Conservation (phyloP, 148 eudicot genomes). For the Drosera capensis region DNA sequence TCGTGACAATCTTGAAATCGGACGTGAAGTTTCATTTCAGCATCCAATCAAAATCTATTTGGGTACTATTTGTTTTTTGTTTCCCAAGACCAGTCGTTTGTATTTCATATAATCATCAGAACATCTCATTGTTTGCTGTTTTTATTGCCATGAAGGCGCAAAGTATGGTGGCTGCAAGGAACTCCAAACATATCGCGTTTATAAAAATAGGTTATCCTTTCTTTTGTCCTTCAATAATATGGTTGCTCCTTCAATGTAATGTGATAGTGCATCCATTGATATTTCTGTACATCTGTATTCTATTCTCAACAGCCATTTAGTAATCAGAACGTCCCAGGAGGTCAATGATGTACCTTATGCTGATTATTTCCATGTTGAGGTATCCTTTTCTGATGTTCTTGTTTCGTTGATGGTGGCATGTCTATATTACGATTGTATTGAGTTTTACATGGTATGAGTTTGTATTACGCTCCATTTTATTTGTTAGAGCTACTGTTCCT, state of each 20-base stretch:
- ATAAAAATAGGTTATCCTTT: slow-evolving; percentile 41
- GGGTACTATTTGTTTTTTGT: slow-evolving; percentile 31
- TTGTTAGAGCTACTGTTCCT: no score
- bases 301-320: slow-evolving; percentile 54
- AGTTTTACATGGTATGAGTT: not conserved
- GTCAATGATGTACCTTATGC: slow-evolving; percentile 86
- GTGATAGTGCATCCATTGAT: not conserved
- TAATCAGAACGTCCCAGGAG: slow-evolving; percentile 70
- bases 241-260: not conserved
- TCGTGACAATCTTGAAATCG: slow-evolving; percentile 34
- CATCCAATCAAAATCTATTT: slow-evolving; percentile 86
- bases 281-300: not conserved
- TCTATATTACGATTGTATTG: not conserved
- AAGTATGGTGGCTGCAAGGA: slow-evolving; percentile 78
- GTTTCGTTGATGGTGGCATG: not conserved
- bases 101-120: not conserved
- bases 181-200: slow-evolving; percentile 56
- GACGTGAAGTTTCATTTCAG: slow-evolving; percentile 61
- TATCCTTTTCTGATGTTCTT: slow-evolving; percentile 12
- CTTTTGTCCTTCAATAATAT: slow-evolving; percentile 1
- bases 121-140: not conserved
- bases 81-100: not conserved
- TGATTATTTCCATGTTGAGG: slow-evolving; percentile 95
- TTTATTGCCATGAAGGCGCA: slow-evolving; percentile 43
- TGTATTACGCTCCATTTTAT: no score